These are phyloP conservation scores for Oropetium thomaeum DNA, from an alignment of 176 grass and related monocot species.

Conservation along the genomic window DNA sequence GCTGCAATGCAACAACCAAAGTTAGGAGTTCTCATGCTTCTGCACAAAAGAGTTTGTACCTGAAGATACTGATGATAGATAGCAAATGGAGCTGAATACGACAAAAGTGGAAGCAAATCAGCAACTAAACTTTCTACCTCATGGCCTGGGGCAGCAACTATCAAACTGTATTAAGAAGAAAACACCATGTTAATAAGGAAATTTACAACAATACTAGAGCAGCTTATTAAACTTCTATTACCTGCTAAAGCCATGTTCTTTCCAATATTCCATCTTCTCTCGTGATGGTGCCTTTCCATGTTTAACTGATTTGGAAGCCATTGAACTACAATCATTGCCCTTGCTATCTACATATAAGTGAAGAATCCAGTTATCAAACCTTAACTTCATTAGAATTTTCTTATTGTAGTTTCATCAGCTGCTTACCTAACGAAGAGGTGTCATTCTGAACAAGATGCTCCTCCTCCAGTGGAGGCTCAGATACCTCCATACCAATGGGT, in stretches of 20 bases:
- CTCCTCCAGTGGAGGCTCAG: slow-evolving; percentile 48
- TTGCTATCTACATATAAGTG: slow-evolving; percentile 40
- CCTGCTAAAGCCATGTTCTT: slow-evolving; percentile 88
- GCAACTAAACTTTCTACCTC: slow-evolving; percentile 66
- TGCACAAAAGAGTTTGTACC: slow-evolving; percentile 36
- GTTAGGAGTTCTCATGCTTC: not conserved
- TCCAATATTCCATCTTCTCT: slow-evolving; percentile 79
- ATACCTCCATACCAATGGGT: slow-evolving; percentile 28
- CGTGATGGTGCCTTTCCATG: slow-evolving; percentile 47
- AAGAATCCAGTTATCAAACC: slow-evolving; percentile 22
- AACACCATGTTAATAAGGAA: slow-evolving; percentile 14
- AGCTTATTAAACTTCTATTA: slow-evolving; percentile 21
- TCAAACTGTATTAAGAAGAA: slow-evolving; percentile 67
- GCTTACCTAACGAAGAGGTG: slow-evolving; percentile 48
- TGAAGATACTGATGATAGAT: slow-evolving; percentile 93
- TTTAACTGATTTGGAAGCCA: slow-evolving; percentile 42
- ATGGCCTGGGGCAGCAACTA: slow-evolving; percentile 73
- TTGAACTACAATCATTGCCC: slow-evolving; percentile 31
- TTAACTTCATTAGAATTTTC: not conserved
- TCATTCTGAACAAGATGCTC: slow-evolving; percentile 41
- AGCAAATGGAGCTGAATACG: slow-evolving; percentile 90
- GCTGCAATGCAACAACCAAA: not conserved
- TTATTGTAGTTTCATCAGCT: slow-evolving; percentile 7
- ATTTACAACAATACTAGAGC: not conserved
- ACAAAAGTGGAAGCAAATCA: slow-evolving; percentile 79